Evolutionary conservation across 2,329 filamentous ascomycete species (phyloP), one percentile per base, ranked within the genome.

Genomic region (Sphaerulina vaccinii): DNA sequence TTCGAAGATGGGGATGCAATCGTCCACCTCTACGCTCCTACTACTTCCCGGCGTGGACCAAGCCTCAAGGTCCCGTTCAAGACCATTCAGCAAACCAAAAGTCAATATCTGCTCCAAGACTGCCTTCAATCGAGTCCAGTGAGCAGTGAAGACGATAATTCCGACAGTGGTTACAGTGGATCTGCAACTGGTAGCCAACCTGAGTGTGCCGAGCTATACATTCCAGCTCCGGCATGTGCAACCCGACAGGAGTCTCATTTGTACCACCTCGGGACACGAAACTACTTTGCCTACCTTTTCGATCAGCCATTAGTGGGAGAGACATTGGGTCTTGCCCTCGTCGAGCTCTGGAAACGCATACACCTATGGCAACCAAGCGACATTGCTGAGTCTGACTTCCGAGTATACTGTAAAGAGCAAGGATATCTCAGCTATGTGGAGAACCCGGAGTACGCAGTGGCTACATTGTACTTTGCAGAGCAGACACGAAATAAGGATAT

Each of bases 211-310:
- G 83, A 90, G 44, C 72, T 91, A 1, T 89, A 84, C 65, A 82
- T 92, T n/a, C 82, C 87, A 2, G 75, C 85, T 1, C 85, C 86
- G 0, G 65, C 76, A 1, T 69, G 73, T 27, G 69, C 75, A 3
- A 75, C 79, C 41, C 76, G 77, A 57, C 73, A 77, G 3, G 77
- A 84, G 54, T 73, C 79, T 0, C 81, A 83, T 59, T 68, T 75
- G 32, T 86, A 86, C 66, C 84, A 89, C 61, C 65, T 89, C 4
- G 81, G 83, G 1, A 87, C 82, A 2, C 79, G 88, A 11, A 92
- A 92, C 63, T 81, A 90, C 60, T 85, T 91, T 52, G 87, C 88
- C 3, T 90, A 84, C 75, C 68, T 88, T 1, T 79, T 81, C 51
- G 74, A 80, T 2, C 79, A 79, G 54, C 81, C 87, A 0, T 65